phyloP scores from a whole-genome alignment of 2,329 filamentous ascomycete species.

The Fusarium piperis region DNA sequence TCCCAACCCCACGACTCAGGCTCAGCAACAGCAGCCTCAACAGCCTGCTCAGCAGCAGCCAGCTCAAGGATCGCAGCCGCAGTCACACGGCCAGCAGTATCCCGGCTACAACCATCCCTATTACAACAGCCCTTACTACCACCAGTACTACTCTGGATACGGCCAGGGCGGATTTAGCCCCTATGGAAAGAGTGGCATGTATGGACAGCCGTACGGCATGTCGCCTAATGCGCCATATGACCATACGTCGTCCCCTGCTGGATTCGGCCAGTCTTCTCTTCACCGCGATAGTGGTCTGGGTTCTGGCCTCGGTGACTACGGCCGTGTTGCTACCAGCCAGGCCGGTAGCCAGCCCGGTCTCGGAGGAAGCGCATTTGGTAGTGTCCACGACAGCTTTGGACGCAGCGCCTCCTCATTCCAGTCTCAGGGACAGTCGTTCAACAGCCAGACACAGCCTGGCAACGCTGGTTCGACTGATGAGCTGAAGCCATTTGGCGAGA shows the following conservation, averaged over 20 bases:
- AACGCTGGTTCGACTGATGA: slow-evolving; percentile 59
- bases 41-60: slow-evolving; percentile 57
- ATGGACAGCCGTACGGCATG: slow-evolving; percentile 67
- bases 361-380: slow-evolving; percentile 61
- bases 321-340: slow-evolving; percentile 61
- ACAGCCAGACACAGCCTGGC: slow-evolving; percentile 59
- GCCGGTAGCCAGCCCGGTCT: slow-evolving; percentile 61
- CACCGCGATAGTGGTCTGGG: slow-evolving; percentile 61
- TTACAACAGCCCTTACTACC: slow-evolving; percentile 71
- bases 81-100: slow-evolving; percentile 60
- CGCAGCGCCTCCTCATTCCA: slow-evolving; percentile 65
- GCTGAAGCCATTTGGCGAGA: slow-evolving; percentile 67
- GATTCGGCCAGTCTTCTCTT: slow-evolving; percentile 64
- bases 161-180: slow-evolving; percentile 63
- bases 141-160: slow-evolving; percentile 67
- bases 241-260: slow-evolving; percentile 63
- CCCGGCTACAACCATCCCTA: slow-evolving; percentile 67
- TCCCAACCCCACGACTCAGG: slow-evolving; percentile 78
- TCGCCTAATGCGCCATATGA: slow-evolving; percentile 67
- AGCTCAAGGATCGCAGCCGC: slow-evolving; percentile 56
- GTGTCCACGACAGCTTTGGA: slow-evolving; percentile 64
- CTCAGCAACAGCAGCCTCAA: slow-evolving; percentile 59
- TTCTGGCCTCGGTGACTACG: slow-evolving; percentile 65
- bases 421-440: slow-evolving; percentile 65
- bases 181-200: slow-evolving; percentile 65